Evolutionary conservation across 192 early-diverging fungal species (phyloP).

Genomic region (Podila horticola): DNA sequence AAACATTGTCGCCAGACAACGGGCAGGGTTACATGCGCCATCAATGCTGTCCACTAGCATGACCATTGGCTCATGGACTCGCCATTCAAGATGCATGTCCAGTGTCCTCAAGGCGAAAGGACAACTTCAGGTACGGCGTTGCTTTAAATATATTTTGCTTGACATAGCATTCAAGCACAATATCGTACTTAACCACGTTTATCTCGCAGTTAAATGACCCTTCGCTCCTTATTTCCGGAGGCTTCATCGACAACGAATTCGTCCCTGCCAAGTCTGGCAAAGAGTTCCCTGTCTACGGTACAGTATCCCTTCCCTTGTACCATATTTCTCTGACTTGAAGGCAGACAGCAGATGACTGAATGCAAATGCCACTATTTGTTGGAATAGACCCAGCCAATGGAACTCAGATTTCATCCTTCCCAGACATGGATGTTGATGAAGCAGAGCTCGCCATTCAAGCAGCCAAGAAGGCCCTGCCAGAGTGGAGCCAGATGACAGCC

Average conservation of each 20-base stretch:
- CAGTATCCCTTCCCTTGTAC: not conserved
- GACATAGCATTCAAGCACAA: not conserved
- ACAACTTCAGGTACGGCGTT: slow-evolving; percentile 7
- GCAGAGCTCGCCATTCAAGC: slow-evolving; percentile 65
- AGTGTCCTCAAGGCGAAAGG: slow-evolving; percentile 11
- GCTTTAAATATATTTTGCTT: not conserved
- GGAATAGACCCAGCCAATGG: slow-evolving; percentile 72
- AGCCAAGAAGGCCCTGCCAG: slow-evolving; percentile 65
- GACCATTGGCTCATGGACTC: not conserved
- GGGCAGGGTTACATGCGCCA: not conserved
- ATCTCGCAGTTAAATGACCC: slow-evolving; percentile 66
- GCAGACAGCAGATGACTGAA: not conserved
- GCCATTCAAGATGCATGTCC: slow-evolving; percentile 20
- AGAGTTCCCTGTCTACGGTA: slow-evolving; percentile 68
- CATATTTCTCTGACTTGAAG: not conserved
- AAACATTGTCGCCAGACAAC: not conserved
- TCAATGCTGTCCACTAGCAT: not conserved
- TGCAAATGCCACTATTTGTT: not conserved
- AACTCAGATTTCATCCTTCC: slow-evolving; percentile 67
- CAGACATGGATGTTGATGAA: slow-evolving; percentile 74
- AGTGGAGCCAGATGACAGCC: slow-evolving; percentile 72
- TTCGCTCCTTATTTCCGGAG: slow-evolving; percentile 60
- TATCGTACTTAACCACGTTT: not conserved
- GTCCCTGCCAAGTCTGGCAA: slow-evolving; percentile 50
- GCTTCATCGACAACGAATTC: slow-evolving; percentile 73